phyloP scores from a whole-genome alignment of 139 green algal genomes.

The Astrephomene gubernaculifera region DNA sequence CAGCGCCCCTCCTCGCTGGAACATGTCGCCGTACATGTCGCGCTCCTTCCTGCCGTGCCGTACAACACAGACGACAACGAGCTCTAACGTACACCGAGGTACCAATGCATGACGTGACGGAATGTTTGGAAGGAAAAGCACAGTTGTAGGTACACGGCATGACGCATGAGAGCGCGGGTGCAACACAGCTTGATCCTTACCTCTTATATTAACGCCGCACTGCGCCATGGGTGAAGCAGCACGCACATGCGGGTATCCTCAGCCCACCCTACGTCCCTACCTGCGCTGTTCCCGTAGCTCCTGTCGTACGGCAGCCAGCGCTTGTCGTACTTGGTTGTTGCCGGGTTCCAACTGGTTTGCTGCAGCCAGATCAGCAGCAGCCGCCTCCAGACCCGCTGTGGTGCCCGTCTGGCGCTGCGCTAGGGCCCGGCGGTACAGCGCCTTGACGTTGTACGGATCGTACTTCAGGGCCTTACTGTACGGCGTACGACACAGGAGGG shows the following conservation, averaged over 20 bases:
- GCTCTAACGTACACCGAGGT: background rate
- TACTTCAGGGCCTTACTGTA: constrained; percentile 51
- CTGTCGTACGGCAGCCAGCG: background rate
- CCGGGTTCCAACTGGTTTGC: constrained; percentile 46
- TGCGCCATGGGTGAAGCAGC: background rate
- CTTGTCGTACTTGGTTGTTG: constrained; percentile 43
- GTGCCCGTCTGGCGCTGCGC: constrained; percentile 19
- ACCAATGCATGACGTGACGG: background rate
- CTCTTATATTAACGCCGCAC: background rate
- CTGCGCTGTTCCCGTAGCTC: constrained; percentile 47
- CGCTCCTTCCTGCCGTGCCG: constrained; percentile 34
- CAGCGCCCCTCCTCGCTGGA: background rate
- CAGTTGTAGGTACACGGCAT: background rate
- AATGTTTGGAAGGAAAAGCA: background rate
- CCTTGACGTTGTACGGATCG: constrained; percentile 50
- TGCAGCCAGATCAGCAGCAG: constrained; percentile 27
- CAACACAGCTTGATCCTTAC: background rate
- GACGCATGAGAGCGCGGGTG: background rate
- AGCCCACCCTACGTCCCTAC: background rate
- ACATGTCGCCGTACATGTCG: constrained; percentile 37
- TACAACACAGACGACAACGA: background rate
- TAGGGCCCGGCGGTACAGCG: constrained; percentile 49
- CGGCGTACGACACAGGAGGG: too few relatives aligned
- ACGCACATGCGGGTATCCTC: background rate
- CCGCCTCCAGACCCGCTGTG: constrained; percentile 46